These are phyloP conservation scores for Rhododendron ovatum DNA, from an alignment of 148 eudicot species.

Conservation along the genomic window DNA sequence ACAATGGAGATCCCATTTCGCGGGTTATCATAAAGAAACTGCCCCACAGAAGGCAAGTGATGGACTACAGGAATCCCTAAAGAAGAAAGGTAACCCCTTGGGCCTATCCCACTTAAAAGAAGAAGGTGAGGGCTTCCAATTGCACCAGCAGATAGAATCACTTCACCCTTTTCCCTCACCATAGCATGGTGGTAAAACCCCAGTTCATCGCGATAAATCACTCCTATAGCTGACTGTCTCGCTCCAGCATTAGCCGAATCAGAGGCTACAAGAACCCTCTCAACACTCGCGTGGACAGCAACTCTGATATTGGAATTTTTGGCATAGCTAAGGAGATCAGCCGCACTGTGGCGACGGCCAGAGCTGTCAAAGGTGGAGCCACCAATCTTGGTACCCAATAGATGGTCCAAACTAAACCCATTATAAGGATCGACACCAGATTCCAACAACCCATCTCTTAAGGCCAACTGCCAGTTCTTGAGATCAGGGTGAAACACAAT, in stretches of 20 bases:
- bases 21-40: constrained; percentile 83
- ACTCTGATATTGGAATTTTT: constrained; percentile 54
- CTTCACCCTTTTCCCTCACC: constrained; percentile 63
- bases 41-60: constrained; percentile 82
- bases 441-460: constrained; percentile 69
- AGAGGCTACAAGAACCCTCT: constrained; percentile 54
- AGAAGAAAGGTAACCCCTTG: constrained; percentile 75
- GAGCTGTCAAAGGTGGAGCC: constrained; percentile 76
- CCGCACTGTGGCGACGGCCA: constrained; percentile 77
- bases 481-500: constrained; percentile 78
- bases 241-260: constrained; percentile 24
- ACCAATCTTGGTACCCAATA: constrained; percentile 77
- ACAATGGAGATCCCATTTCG: constrained; percentile 86
- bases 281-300: constrained; percentile 65
- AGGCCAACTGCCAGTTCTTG: constrained; percentile 66
- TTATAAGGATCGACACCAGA: constrained; percentile 77
- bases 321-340: constrained; percentile 65
- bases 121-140: constrained; percentile 85
- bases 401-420: constrained; percentile 66
- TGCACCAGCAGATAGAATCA: constrained; percentile 80
- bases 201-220: constrained; percentile 54
- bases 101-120: constrained; percentile 83
- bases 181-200: constrained; percentile 73
- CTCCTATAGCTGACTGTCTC: constrained; percentile 60
- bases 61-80: constrained; percentile 81